Conservation (phyloP, 169 alveolate species). For the Prorocentrum cordatum region DNA sequence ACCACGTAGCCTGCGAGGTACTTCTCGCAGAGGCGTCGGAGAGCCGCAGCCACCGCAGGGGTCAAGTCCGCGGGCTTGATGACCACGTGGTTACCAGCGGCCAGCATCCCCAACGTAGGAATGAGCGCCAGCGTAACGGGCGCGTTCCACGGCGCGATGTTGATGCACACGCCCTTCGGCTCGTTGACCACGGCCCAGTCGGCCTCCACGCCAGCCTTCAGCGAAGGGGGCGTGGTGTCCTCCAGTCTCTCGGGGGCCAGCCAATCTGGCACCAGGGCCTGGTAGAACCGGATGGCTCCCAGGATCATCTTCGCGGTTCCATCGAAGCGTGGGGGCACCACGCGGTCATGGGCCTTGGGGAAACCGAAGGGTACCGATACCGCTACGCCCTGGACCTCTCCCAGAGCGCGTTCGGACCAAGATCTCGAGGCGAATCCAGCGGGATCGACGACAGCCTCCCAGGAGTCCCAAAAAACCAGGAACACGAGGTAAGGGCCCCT, state of each 20-base stretch:
- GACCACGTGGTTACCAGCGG: conserved; percentile 42
- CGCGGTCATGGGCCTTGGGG: no score
- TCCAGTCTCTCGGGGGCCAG: conserved; percentile 26
- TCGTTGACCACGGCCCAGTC: conserved; percentile 17
- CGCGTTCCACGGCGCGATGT: conserved; percentile 55
- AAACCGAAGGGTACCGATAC: no score
- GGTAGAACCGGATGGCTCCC: conserved; percentile 42
- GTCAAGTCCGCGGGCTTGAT: conserved; percentile 16
- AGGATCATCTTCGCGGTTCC: conserved; percentile 8
- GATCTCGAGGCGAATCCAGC: no score
- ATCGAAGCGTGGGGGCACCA: not conserved
- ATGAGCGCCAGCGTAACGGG: conserved; percentile 30
- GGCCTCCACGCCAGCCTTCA: conserved; percentile 35
- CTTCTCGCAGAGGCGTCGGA: conserved; percentile 23
- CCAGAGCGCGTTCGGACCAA: no score
- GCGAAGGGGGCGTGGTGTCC: not conserved
- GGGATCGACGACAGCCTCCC: no score
- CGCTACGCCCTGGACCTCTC: no score
- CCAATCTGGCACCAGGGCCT: conserved; percentile 41
- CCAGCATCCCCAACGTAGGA: conserved; percentile 33
- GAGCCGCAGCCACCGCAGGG: conserved; percentile 18
- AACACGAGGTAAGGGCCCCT: no score
- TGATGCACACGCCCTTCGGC: conserved; percentile 57
- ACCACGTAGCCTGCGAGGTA: conserved; percentile 33
- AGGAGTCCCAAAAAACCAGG: no score